A percentile compares a stretch with the other conserved stretches of the same genome.
These are phyloP conservation scores for Sisymbrium irio DNA, from an alignment of 345 rosid genomes.

Conservation along the genomic window DNA sequence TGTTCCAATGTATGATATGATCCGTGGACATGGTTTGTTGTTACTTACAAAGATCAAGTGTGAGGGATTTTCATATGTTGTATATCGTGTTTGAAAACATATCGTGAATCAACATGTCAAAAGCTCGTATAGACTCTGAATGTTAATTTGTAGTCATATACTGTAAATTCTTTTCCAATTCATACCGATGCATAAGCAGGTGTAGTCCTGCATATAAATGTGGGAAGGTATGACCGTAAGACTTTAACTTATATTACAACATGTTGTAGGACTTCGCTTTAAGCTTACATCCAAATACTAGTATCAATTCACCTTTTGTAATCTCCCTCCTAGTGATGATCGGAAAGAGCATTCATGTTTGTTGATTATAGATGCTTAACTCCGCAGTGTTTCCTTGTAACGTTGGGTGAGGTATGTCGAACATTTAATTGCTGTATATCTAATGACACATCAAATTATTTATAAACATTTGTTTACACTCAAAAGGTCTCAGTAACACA, in stretches of 20 bases:
- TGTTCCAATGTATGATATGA: no score
- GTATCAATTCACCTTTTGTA: neutral
- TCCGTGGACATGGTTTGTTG: neutral
- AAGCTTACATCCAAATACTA: neutral
- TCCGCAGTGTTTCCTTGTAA: constrained; percentile 13
- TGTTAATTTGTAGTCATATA: neutral
- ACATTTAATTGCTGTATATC: no score
- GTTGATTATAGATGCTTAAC: constrained; percentile 29
- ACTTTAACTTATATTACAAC: constrained; percentile 4
- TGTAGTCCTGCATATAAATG: neutral
- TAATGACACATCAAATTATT: neutral
- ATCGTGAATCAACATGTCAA: neutral
- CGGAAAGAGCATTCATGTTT: constrained; percentile 20
- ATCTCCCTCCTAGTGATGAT: neutral
- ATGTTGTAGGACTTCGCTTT: neutral
- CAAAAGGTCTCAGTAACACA: neutral
- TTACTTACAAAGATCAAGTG: neutral
- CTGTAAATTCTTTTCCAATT: neutral
- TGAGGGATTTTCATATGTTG: neutral
- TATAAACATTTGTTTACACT: neutral
- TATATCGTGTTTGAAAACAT: neutral
- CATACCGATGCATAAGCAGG: neutral
- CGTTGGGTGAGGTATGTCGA: no score
- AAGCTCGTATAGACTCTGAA: neutral
- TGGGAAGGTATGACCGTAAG: neutral